Evolutionary conservation across 2,329 filamentous ascomycete species (phyloP), one percentile per base, ranked within the genome.

Genomic region (Epicoccum nigrum): DNA sequence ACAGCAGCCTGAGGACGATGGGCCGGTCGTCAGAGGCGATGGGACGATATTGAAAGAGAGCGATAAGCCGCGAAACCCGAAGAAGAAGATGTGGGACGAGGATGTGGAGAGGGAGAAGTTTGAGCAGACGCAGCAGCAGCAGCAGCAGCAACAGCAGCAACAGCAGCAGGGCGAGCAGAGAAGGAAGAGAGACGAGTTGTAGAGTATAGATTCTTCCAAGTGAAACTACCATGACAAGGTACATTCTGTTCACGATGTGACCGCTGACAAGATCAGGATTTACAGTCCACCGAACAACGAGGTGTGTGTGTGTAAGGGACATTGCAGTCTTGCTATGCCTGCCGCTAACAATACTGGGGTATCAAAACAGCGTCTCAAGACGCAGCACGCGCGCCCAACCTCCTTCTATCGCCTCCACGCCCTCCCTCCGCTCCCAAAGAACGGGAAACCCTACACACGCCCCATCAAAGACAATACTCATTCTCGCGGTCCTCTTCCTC

Each of bases 71-170:
- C 63, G 68, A 21, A 86, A 86, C 67, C 81, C 82, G 6, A 85
- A 81, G 76, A 86, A 86, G 75, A 80, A 83, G 72, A 81, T 81
- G 73, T 84, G 83, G 76, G 83, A 86, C 58, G 82, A 82, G 50
- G 43, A 64, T 50, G 66, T 68, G 9, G 70, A 74, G 57, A 64
- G 57, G 20, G 59, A 46, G 41, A 72, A 67, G 55, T 52, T 59
- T 53, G 68, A 70, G 45, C 54, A 63, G 40, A 56, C 54, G 32
- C 39, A 50, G 33, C 34, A 40, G 15, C 19, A 49, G 27, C 38
- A 52, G 19, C 38, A 47, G 28, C 27, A 30, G 11, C 27, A 70
- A 45, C 54, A 63, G 38, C 57, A 55, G 30, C 39, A 49, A 27
- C 34, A 40, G 15, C 19, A 42, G 19, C 38, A 32, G 12, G 49